A percentile compares a stretch with the other conserved stretches of the same genome.
Evolutionary conservation across 805 yeast species (phyloP).

Genomic region (Ogataea neopini): DNA sequence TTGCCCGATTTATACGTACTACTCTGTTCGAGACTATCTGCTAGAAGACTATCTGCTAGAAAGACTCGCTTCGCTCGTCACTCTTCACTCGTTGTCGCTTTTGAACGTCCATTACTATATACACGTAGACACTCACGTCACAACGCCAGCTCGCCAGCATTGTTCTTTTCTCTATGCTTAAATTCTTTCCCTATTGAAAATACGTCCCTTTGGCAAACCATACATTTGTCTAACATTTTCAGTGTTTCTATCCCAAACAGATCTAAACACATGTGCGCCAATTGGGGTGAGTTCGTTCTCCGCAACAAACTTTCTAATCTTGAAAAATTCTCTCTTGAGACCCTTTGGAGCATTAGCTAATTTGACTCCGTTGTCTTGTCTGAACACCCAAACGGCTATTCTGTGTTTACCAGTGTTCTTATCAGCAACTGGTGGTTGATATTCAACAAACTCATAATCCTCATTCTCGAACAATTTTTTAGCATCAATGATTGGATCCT

Average conservation of each 20-base stretch:
- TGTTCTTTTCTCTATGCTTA: slow-evolving; percentile 10
- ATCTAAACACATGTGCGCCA: slow-evolving; percentile 93
- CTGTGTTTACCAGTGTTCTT: slow-evolving; percentile 84
- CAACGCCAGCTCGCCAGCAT: slow-evolving; percentile 1
- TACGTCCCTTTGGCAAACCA: slow-evolving; percentile 74
- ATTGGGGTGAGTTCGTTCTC: slow-evolving; percentile 63
- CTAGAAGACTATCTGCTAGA: too few species aligned
- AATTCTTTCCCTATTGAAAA: slow-evolving; percentile 65
- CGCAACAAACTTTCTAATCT: slow-evolving; percentile 68
- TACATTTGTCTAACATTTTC: slow-evolving; percentile 65
- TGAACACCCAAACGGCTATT: slow-evolving; percentile 85
- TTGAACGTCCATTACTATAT: slow-evolving; percentile 1
- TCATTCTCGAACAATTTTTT: slow-evolving; percentile 37
- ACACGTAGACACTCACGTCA: slow-evolving; percentile 5
- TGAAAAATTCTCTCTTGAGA: slow-evolving; percentile 52
- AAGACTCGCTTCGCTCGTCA: too few species aligned
- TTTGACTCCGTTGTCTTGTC: slow-evolving; percentile 49
- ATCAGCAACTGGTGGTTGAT: slow-evolving; percentile 85
- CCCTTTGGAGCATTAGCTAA: slow-evolving; percentile 24
- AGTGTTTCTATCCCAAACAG: slow-evolving; percentile 76
- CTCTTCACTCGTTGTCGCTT: too few species aligned
- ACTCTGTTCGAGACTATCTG: too few species aligned
- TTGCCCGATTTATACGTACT: too few species aligned
- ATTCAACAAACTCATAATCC: slow-evolving; percentile 53
- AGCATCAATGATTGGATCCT: slow-evolving; percentile 56